Conservation (phyloP, 75 land plant species). For the Cupressus sempervirens region DNA sequence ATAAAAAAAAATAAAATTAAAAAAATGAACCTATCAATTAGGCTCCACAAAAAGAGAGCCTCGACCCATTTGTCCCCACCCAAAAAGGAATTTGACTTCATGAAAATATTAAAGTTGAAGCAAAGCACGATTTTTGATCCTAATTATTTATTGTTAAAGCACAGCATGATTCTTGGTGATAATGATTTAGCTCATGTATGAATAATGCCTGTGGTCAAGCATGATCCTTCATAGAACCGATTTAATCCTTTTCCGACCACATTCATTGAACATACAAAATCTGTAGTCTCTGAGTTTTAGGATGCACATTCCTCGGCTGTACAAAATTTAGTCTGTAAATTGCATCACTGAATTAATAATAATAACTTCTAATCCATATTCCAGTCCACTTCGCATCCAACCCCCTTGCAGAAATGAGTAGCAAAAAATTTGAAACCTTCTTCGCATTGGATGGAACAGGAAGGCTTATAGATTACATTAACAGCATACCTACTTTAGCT, state of each 20-base stretch:
- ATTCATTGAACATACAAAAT: neutral
- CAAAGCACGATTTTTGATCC: too few relatives aligned
- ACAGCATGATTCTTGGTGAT: neutral
- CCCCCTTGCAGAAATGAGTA: neutral
- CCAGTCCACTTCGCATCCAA: neutral
- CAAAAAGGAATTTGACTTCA: neutral
- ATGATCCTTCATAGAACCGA: neutral
- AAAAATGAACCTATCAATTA: too few relatives aligned
- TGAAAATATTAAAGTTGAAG: neutral
- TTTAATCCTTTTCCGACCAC: neutral
- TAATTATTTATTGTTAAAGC: neutral
- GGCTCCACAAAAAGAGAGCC: too few relatives aligned
- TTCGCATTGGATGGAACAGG: slow-evolving; percentile 33
- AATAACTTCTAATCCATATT: neutral
- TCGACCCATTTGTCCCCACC: too few relatives aligned
- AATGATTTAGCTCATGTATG: neutral
- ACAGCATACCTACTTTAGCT: slow-evolving; percentile 33
- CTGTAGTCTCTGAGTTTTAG: neutral
- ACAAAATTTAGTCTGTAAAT: neutral
- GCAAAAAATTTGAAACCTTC: slow-evolving; percentile 23
- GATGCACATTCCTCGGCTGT: neutral
- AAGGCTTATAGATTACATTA: slow-evolving; percentile 46
- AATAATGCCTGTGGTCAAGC: neutral
- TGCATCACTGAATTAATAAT: neutral
- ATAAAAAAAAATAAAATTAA: too few relatives aligned